Percentiles rank a stretch among this genome's conserved stretches.
Evolutionary conservation across 116 monocot species (phyloP).

Genomic region (Papilionanthe hybrid): DNA sequence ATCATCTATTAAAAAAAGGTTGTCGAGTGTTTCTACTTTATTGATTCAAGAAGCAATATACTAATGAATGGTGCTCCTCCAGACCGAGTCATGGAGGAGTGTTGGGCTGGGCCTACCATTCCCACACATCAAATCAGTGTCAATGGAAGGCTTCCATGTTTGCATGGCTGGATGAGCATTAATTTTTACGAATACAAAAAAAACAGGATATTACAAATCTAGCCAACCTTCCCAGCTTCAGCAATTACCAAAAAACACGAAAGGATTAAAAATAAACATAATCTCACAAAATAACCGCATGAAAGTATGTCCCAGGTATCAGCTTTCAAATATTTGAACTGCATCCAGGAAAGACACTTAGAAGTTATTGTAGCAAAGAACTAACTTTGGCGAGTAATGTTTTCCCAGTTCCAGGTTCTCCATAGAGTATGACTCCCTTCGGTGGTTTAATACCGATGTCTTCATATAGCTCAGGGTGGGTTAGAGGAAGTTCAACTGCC

Average conservation of each 20-base stretch:
- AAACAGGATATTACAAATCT: background rate
- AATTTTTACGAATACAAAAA: background rate
- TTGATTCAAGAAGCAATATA: background rate
- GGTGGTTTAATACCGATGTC: slow-evolving; percentile 94
- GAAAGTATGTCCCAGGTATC: background rate
- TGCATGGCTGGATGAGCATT: background rate
- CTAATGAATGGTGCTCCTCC: background rate
- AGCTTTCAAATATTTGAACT: background rate
- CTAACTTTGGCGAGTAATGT: slow-evolving; percentile 89
- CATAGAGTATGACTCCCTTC: slow-evolving; percentile 93
- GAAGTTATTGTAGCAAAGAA: background rate
- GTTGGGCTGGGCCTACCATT: background rate
- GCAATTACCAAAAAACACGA: background rate
- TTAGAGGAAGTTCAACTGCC: slow-evolving; percentile 91
- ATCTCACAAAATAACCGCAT: background rate
- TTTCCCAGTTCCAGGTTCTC: slow-evolving; percentile 91
- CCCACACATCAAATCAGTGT: background rate
- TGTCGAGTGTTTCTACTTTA: background rate
- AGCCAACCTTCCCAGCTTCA: background rate
- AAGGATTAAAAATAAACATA: background rate
- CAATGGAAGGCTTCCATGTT: background rate
- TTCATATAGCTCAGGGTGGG: slow-evolving; percentile 93
- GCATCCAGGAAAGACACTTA: background rate
- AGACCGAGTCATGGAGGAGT: too few species aligned
- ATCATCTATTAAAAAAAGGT: background rate